A percentile compares a stretch with the other conserved stretches of the same genome.
Conservation (phyloP, 2,329 filamentous ascomycete species). For the Fusarium bulbicola region DNA sequence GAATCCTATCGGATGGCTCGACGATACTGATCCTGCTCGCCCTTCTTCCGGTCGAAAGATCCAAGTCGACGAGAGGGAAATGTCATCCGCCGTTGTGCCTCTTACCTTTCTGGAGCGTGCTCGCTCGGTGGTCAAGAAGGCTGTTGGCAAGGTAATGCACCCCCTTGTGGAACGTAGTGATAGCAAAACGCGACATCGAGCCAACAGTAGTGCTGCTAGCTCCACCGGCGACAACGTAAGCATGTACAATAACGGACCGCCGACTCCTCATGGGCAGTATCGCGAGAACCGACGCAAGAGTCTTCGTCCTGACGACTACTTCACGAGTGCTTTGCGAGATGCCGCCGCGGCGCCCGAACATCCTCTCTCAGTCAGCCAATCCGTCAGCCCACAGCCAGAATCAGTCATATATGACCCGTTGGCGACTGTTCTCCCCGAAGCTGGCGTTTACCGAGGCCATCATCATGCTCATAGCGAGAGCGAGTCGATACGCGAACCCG, state of each 20-base stretch:
- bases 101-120: conserved; percentile 88
- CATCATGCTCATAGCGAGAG: conserved; percentile 41
- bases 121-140: conserved; percentile 78
- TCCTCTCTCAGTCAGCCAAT: conserved; percentile 39
- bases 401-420: conserved; percentile 51
- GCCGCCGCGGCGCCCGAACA: conserved; percentile 30
- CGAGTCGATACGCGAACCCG: conserved; percentile 32
- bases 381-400: conserved; percentile 38
- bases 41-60: conserved; percentile 85
- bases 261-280: conserved; percentile 58
- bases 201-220: conserved; percentile 71
- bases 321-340: conserved; percentile 54
- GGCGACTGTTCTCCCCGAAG: conserved; percentile 50
- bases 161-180: conserved; percentile 67
- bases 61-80: conserved; percentile 89
- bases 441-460: conserved; percentile 39
- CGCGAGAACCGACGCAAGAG: conserved; percentile 63
- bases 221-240: conserved; percentile 67
- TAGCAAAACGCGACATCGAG: conserved; percentile 62
- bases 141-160: conserved; percentile 70
- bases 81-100: conserved; percentile 89
- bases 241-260: conserved; percentile 54
- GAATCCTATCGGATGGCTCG: conserved; percentile 84
- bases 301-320: conserved; percentile 64
- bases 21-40: conserved; percentile 87